phyloP scores from a whole-genome alignment of 257 asterid genomes.

The Phtheirospermum japonicum region DNA sequence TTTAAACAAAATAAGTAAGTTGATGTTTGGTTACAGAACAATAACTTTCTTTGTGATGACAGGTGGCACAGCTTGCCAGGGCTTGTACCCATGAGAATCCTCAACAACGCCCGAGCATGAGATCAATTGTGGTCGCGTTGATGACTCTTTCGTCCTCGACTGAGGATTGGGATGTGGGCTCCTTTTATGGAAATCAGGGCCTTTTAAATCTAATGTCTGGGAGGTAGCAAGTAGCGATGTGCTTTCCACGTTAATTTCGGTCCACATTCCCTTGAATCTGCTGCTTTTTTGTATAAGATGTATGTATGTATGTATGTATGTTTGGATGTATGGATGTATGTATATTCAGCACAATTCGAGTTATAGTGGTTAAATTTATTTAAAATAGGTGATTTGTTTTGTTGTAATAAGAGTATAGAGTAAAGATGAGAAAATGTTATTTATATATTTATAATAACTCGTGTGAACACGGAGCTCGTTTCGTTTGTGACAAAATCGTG shows the following conservation, averaged over 20 bases:
- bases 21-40: not conserved
- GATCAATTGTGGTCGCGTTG: constrained; percentile 81
- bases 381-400: not conserved
- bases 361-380: no score
- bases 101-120: constrained; percentile 80
- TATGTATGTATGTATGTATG: no score
- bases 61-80: constrained; percentile 83
- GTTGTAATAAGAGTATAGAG: not conserved
- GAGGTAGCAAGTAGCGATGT: constrained; percentile 39
- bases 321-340: no score
- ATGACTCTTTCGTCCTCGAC: constrained; percentile 90
- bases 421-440: not conserved
- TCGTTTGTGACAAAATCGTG: no score
- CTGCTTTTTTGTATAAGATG: not conserved
- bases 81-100: constrained; percentile 89
- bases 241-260: not conserved
- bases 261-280: not conserved
- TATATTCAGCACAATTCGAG: no score
- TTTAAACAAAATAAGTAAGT: no score
- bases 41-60: constrained; percentile 8
- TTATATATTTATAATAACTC: no score
- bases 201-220: constrained; percentile 71
- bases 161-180: constrained; percentile 86
- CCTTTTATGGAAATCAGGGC: constrained; percentile 74
- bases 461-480: no score